phyloP scores from a whole-genome alignment of 2,329 filamentous ascomycete species.

The Diaporthe amygdali region DNA sequence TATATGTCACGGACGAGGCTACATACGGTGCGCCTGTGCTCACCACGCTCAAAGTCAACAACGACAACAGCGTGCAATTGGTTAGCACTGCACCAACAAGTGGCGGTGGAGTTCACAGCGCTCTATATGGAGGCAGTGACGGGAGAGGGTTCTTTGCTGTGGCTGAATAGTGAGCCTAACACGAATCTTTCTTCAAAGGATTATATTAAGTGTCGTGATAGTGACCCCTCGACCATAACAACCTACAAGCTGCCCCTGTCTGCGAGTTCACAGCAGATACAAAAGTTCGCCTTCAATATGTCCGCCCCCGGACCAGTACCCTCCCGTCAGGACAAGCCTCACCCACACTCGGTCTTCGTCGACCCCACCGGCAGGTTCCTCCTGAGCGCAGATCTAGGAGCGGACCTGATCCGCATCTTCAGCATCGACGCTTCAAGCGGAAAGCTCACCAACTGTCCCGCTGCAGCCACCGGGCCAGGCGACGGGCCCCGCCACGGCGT shows the following conservation, averaged over 20 bases:
- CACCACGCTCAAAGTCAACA: constrained; percentile 38
- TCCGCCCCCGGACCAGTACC: constrained; percentile 46
- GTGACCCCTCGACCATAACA: constrained; percentile 47
- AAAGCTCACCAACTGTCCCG: constrained; percentile 48
- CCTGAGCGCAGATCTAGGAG: constrained; percentile 58
- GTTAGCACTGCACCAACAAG: constrained; percentile 37
- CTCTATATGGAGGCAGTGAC: constrained; percentile 43
- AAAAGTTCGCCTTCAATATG: constrained; percentile 48
- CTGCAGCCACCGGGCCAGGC: constrained; percentile 47
- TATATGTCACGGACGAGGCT: constrained; percentile 45
- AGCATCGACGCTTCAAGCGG: constrained; percentile 51
- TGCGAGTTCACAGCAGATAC: constrained; percentile 34
- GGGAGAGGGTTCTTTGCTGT: constrained; percentile 47
- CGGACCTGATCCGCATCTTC: constrained; percentile 60
- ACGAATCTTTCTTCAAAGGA: background rate
- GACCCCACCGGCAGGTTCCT: constrained; percentile 56
- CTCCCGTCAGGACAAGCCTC: constrained; percentile 57
- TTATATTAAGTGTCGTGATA: constrained; percentile 28
- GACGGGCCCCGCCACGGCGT: constrained; percentile 59
- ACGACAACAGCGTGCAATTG: constrained; percentile 38
- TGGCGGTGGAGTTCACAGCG: constrained; percentile 46
- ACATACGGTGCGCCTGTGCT: constrained; percentile 29
- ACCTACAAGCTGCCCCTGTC: constrained; percentile 48
- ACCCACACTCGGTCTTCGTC: constrained; percentile 57
- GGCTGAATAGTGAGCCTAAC: constrained; percentile 47